A percentile compares a stretch with the other conserved stretches of the same genome.
Conservation (phyloP, 345 rosid genomes). For the Heritiera littoralis region DNA sequence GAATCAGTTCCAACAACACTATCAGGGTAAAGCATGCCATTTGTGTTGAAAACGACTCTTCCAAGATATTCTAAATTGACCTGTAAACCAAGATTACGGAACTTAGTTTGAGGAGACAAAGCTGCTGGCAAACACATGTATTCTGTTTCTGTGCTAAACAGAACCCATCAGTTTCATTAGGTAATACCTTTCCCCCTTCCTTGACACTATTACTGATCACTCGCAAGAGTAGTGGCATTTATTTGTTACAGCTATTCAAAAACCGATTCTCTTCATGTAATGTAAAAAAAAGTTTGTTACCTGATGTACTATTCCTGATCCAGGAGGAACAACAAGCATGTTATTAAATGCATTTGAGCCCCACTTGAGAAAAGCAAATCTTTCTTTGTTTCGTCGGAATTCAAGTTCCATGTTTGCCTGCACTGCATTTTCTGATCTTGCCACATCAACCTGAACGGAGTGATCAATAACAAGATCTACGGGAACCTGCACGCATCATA, state of each 20-base stretch:
- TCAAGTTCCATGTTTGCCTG: constrained; percentile 95
- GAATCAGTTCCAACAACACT: constrained; percentile 97
- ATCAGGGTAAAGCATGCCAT: constrained; percentile 84
- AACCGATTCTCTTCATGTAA: background rate
- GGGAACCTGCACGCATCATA: constrained; percentile 60
- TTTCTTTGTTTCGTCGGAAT: constrained; percentile 79
- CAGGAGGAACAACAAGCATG: constrained; percentile 98
- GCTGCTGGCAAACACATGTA: constrained; percentile 1
- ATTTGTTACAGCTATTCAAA: background rate
- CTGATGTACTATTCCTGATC: constrained; percentile 97
- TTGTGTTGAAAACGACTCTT: constrained; percentile 81
- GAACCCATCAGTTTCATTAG: background rate
- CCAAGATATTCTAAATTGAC: constrained; percentile 91
- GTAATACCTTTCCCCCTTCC: background rate
- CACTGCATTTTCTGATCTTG: constrained; percentile 88
- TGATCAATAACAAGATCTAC: constrained; percentile 99
- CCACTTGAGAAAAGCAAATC: constrained; percentile 95
- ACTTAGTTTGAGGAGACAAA: background rate
- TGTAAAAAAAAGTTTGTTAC: constrained; percentile 34
- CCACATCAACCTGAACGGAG: constrained; percentile 94
- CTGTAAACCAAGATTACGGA: constrained; percentile 40
- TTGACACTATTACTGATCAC: background rate
- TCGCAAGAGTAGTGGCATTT: background rate
- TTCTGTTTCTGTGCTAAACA: background rate
- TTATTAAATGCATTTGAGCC: constrained; percentile 88